A percentile compares a stretch with the other conserved stretches of the same genome.
These are phyloP conservation scores for Coemansia sp. DNA, from an alignment of 371 early-diverging fungal species.

Conservation along the genomic window DNA sequence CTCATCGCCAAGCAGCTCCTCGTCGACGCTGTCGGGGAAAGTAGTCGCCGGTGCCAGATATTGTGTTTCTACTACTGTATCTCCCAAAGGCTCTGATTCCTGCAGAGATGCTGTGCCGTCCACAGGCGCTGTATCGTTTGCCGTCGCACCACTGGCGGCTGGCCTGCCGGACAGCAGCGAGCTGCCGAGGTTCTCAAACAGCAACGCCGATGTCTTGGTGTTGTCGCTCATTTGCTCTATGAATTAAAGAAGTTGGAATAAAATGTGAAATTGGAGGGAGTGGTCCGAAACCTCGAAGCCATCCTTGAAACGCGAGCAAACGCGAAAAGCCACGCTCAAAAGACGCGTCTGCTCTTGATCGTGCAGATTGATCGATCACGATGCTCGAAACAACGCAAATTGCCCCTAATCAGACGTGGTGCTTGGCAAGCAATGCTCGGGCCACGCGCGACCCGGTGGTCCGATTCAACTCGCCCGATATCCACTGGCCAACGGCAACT, in stretches of 20 bases:
- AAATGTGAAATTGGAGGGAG: too few species aligned
- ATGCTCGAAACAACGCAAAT: neutral
- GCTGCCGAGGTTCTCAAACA: conserved; percentile 4
- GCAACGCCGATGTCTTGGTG: neutral
- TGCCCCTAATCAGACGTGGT: neutral
- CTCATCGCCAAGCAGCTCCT: conserved; percentile 59
- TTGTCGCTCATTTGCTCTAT: neutral
- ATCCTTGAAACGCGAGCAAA: too few species aligned
- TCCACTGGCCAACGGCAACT: conserved; percentile 78
- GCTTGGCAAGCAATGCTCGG: conserved; percentile 41
- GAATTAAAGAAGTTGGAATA: neutral
- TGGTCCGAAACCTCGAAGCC: too few species aligned
- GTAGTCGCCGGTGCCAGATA: neutral
- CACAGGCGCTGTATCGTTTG: neutral
- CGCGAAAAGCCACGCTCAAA: too few species aligned
- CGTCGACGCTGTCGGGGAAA: neutral
- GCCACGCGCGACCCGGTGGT: conserved; percentile 54
- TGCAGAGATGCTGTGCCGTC: too few species aligned
- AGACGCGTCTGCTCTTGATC: too few species aligned
- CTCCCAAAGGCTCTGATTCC: too few species aligned
- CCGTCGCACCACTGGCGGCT: neutral
- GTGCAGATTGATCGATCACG: too few species aligned
- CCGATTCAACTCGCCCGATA: conserved; percentile 72
- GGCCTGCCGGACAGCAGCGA: conserved; percentile 1
- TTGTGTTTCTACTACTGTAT: neutral